These are phyloP conservation scores for Seminavis robusta DNA, from an alignment of 108 stramenopile genomes.

Conservation along the genomic window DNA sequence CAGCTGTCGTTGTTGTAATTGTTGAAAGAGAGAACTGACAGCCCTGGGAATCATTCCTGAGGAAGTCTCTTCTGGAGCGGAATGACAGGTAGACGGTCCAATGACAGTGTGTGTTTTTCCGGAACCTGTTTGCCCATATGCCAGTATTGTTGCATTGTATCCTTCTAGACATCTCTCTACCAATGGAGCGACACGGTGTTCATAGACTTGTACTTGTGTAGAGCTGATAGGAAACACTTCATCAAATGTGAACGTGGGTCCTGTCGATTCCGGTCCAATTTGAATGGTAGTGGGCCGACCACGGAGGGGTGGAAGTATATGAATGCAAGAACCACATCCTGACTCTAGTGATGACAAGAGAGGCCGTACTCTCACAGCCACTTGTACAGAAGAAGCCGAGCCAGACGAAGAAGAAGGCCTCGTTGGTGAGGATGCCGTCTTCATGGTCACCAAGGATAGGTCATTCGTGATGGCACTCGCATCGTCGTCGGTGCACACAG, in stretches of 20 bases:
- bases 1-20: constrained; percentile 21
- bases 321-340: no score
- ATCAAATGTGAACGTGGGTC: constrained; percentile 68
- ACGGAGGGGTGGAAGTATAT: no score
- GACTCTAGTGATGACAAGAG: no score
- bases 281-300: constrained; percentile 26
- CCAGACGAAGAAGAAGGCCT: not conserved
- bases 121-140: constrained; percentile 94
- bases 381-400: not conserved
- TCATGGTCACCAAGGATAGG: no score
- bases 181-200: constrained; percentile 44
- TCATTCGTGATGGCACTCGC: no score
- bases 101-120: constrained; percentile 81
- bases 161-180: constrained; percentile 76
- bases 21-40: constrained; percentile 50
- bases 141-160: constrained; percentile 96
- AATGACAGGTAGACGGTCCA: constrained; percentile 23
- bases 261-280: constrained; percentile 32
- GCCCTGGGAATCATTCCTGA: constrained; percentile 81
- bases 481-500: no score
- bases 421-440: no score
- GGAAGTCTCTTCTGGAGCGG: no score
- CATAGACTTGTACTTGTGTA: constrained; percentile 53
- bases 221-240: constrained; percentile 43
- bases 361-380: no score